Evolutionary conservation across 345 rosid genomes (phyloP), one percentile per base, ranked within the genome.

Genomic region (Kandelia obovata): DNA sequence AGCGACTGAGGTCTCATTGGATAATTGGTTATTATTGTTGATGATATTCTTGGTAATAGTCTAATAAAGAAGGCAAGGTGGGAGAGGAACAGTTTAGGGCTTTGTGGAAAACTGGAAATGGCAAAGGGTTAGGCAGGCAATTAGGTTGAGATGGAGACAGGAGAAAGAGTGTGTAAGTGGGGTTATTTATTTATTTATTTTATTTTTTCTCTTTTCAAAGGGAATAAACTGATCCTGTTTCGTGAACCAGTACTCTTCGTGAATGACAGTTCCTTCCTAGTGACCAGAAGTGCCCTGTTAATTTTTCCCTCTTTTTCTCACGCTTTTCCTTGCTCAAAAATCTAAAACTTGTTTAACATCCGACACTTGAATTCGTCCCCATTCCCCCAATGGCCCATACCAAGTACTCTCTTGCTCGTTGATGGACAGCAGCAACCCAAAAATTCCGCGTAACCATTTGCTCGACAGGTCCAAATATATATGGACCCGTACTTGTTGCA

Each of bases 11-110:
- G 6, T 25, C 59, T 56, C 15, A 25, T 3, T 56, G 59, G 31
- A 8, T 56, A 56, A 56, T 56, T 25, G 16, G 59, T 56, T 27
- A 56, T 27, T 56, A 10, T 56, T 56, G 59, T 56, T 56, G 59
- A 56, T 56, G 59, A 25, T 56, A 56, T 56, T 56, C 59, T 56
- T 56, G 59, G 59, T 27, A 25, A 20, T 25, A 25, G 59, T 21
- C 59, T 43, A 2, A 11, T 2, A 43, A 43, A 43, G 49, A 43
- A 11, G 59, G 59, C 59, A 25, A 13, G 49, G 17, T 43, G 49
- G 49, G 59, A 56, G 28, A 27, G 28, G 59, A 56, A 56, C 30
- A 56, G 59, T 25, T 56, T 56, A 56, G 59, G 31, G 59, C 31
- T 56, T 56, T 56, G 59, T 56, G 19, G 49, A 43, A 43, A 43